Evolutionary conservation across 345 rosid species (phyloP).

Genomic region (Rhizophora mangle): DNA sequence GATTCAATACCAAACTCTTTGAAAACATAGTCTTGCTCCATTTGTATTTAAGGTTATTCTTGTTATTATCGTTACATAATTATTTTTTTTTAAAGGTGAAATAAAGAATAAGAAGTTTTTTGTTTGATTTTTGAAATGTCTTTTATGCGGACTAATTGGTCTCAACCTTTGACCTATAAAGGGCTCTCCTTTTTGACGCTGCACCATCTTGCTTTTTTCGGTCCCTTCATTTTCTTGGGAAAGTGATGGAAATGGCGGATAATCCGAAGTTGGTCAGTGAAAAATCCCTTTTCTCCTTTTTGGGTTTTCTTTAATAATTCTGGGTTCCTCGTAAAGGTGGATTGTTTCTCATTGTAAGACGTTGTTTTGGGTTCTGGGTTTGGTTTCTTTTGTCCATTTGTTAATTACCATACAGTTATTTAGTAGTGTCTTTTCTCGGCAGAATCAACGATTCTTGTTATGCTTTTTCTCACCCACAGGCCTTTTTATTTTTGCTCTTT

Average conservation of each 20-base stretch:
- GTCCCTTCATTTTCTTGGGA: slow-evolving; percentile 17
- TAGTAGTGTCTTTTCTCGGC: background rate
- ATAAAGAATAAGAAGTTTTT: too few relatives aligned
- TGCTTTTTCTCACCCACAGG: background rate
- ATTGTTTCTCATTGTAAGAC: background rate
- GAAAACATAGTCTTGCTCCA: background rate
- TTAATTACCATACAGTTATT: slow-evolving; percentile 1
- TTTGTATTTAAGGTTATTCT: background rate
- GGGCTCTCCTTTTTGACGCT: slow-evolving; percentile 2
- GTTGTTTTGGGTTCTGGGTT: slow-evolving; percentile 27
- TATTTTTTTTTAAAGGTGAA: background rate
- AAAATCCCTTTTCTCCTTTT: background rate
- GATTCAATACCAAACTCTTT: background rate
- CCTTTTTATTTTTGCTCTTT: background rate
- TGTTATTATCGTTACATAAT: background rate
- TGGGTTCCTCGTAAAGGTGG: background rate
- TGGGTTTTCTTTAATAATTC: slow-evolving; percentile 10
- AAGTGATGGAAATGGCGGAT: slow-evolving; percentile 46
- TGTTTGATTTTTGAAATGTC: too few relatives aligned
- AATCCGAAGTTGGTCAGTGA: slow-evolving; percentile 51
- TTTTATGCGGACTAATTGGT: background rate
- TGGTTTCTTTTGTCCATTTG: background rate
- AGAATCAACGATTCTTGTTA: background rate
- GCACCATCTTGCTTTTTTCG: background rate
- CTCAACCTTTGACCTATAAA: slow-evolving; percentile 23